Percentiles rank a stretch among this genome's conserved stretches.
Evolutionary conservation across 2,329 filamentous ascomycete species (phyloP).

Genomic region (Diaporthe humulicola): DNA sequence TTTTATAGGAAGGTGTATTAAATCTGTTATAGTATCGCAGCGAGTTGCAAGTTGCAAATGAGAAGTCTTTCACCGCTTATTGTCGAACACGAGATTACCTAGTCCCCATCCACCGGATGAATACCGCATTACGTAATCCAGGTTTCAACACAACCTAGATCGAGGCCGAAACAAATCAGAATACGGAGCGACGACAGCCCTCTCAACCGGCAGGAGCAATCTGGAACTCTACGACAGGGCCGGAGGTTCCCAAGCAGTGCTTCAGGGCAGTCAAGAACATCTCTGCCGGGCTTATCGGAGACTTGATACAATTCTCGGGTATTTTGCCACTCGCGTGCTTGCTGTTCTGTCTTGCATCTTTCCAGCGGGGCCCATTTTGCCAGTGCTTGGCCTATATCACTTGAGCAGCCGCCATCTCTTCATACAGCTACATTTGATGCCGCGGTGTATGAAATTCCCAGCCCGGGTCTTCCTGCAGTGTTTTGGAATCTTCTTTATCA

Average conservation of each 20-base stretch:
- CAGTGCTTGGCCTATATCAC: not conserved
- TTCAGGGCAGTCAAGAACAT: not conserved
- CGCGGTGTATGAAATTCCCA: not conserved
- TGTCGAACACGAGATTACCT: not conserved
- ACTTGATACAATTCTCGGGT: not conserved
- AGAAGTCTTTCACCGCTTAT: conserved; percentile 13
- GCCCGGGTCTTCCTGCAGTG: not conserved
- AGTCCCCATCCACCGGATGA: not conserved
- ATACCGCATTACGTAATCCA: not conserved
- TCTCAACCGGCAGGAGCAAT: not conserved
- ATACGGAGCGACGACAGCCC: not conserved
- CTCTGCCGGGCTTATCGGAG: not conserved
- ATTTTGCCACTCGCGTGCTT: conserved; percentile 11
- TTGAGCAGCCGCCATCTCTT: not conserved
- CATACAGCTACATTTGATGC: not conserved
- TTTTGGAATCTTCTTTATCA: not conserved
- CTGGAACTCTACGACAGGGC: not conserved
- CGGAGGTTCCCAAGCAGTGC: not conserved
- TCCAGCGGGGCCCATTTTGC: not conserved
- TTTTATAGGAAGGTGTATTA: not conserved
- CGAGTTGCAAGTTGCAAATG: not conserved
- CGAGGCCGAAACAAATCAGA: not conserved
- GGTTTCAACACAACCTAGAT: not conserved
- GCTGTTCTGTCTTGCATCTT: conserved; percentile 7
- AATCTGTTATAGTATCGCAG: not conserved